Evolutionary conservation across 176 grass and related monocot species (phyloP).

Genomic region (Eleusine coracana): DNA sequence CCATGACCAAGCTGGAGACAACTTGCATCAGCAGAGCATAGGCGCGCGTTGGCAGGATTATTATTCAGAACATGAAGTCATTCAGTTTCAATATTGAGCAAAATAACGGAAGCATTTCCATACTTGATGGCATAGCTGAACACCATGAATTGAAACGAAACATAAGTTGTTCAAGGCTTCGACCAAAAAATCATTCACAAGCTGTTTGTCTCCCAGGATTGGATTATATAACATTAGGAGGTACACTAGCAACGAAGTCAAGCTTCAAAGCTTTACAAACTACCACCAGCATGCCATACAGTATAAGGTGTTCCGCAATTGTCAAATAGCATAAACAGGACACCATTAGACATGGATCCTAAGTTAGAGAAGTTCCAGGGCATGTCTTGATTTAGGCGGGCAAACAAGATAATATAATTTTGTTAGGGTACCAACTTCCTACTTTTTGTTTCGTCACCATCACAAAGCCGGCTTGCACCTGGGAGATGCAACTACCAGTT

Average conservation of each 20-base stretch:
- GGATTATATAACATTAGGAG: constrained; percentile 27
- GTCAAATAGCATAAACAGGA: constrained; percentile 25
- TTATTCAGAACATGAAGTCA: not conserved
- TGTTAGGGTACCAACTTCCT: constrained; percentile 37
- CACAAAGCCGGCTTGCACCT: constrained; percentile 16
- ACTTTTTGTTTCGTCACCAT: constrained; percentile 44
- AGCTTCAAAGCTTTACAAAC: constrained; percentile 32
- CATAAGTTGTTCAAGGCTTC: constrained; percentile 5
- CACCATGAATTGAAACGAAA: constrained; percentile 25
- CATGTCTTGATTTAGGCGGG: constrained; percentile 23
- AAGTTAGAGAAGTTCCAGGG: constrained; percentile 44
- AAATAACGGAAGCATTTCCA: constrained; percentile 25
- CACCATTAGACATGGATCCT: constrained; percentile 27
- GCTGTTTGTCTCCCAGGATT: not conserved
- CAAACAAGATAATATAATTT: constrained; percentile 34
- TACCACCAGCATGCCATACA: not conserved
- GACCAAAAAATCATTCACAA: constrained; percentile 37
- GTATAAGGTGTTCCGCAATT: constrained; percentile 28
- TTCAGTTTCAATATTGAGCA: constrained; percentile 28
- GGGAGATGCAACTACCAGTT: constrained; percentile 43
- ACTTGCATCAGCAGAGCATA: not conserved
- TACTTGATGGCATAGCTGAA: not conserved
- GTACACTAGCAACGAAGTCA: constrained; percentile 31
- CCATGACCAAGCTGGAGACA: not conserved
- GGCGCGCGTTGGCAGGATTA: not conserved